Conservation (phyloP, 148 eudicot species). For the Talinum fruticosum region DNA sequence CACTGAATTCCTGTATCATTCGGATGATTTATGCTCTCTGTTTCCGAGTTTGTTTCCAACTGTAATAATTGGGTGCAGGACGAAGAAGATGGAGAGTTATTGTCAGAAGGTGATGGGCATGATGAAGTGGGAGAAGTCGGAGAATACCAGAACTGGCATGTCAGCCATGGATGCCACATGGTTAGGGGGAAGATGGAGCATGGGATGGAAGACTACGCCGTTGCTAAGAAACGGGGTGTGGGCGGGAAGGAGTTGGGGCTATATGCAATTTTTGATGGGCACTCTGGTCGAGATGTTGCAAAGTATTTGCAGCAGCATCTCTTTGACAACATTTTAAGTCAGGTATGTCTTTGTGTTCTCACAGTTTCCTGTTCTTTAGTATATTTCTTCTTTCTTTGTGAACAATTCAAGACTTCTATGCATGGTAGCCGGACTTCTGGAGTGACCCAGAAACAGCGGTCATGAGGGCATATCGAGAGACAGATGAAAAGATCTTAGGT, state of each 20-base stretch:
- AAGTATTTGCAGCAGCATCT: slow-evolving; percentile 50
- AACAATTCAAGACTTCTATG: neutral
- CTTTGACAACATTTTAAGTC: slow-evolving; percentile 42
- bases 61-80: slow-evolving; percentile 6
- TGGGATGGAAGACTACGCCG: slow-evolving; percentile 54
- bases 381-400: neutral
- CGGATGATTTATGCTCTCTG: neutral
- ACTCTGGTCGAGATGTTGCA: slow-evolving; percentile 45
- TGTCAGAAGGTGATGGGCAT: slow-evolving; percentile 10
- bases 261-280: slow-evolving; percentile 63
- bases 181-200: slow-evolving; percentile 55
- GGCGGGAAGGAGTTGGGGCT: slow-evolving; percentile 40
- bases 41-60: neutral
- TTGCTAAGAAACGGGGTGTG: slow-evolving; percentile 35
- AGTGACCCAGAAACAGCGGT: slow-evolving; percentile 42
- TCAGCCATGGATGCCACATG: slow-evolving; percentile 48
- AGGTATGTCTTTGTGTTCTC: slow-evolving; percentile 28
- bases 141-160: slow-evolving; percentile 18
- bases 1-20: neutral
- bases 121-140: slow-evolving; percentile 16
- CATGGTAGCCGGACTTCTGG: slow-evolving; percentile 51
- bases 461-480: slow-evolving; percentile 43
- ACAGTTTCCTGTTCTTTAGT: neutral
- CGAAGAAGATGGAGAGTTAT: slow-evolving; percentile 32
- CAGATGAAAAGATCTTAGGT: slow-evolving; percentile 45